These are phyloP conservation scores for Helotiales sp. DNA, from an alignment of 2,329 filamentous ascomycete genomes.

Conservation along the genomic window DNA sequence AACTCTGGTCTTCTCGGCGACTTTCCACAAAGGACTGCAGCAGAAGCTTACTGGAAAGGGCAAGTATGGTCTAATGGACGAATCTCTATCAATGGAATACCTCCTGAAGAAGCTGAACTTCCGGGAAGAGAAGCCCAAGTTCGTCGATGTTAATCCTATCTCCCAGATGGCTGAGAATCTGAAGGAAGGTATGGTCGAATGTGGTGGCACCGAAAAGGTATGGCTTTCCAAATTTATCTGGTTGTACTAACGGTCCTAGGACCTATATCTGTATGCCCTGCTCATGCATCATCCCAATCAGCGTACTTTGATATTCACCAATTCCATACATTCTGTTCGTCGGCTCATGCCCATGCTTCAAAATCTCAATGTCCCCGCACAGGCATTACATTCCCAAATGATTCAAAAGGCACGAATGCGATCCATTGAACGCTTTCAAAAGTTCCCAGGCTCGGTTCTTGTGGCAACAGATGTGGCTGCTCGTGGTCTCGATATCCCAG, in stretches of 20 bases:
- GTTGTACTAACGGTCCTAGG: conserved; percentile 46
- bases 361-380: conserved; percentile 73
- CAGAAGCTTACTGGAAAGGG: conserved; percentile 82
- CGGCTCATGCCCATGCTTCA: conserved; percentile 83
- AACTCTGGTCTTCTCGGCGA: conserved; percentile 94
- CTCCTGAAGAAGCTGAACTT: conserved; percentile 89
- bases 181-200: conserved; percentile 89
- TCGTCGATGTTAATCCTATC: conserved; percentile 87
- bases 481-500: conserved; percentile 88
- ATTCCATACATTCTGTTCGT: conserved; percentile 90
- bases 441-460: conserved; percentile 63
- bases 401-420: conserved; percentile 92
- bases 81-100: conserved; percentile 88
- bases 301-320: conserved; percentile 88
- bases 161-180: conserved; percentile 85
- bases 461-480: conserved; percentile 94
- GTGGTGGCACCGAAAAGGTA: conserved; percentile 89
- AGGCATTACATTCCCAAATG: conserved; percentile 91
- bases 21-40: conserved; percentile 88
- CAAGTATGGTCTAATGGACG: conserved; percentile 61
- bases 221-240: conserved; percentile 15
- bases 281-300: conserved; percentile 79
- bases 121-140: conserved; percentile 78
- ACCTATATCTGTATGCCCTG: conserved; percentile 89
- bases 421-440: conserved; percentile 84